Evolutionary conservation across 192 early-diverging fungal genomes (phyloP), one percentile per base, ranked within the genome.

Genomic region (Linnemannia exigua): DNA sequence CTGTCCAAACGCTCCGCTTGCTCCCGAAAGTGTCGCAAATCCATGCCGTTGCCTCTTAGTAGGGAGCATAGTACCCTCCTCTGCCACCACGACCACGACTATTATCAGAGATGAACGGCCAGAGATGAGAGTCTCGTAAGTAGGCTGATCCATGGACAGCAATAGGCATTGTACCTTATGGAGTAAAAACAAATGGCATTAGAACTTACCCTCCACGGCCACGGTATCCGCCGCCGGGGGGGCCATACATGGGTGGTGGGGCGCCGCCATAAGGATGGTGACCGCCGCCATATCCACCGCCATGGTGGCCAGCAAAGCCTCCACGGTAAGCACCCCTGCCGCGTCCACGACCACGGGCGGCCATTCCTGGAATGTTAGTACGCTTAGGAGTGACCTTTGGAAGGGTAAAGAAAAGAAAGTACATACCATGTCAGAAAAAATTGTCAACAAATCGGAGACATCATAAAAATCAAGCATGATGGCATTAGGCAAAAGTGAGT

Each of bases 301-400:
- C 85, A 72, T 91, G 84, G 81, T 88, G 87, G 5, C 88, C 89
- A 63, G 85, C 84, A 84, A 87, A 88, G 36, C 93, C 94, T 25
- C 96, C 95, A 58, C 94, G 91, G 76, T 90, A 94, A 70, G 89
- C 93, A 67, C 93, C 94, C 37, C 95, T 89, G 33, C 92, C 92
- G 1, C 95, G 91, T 22, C 96, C 96, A 72, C 95, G 90, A 36
- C 97, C 96, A 63, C 97, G 93, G 48, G 87, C 82, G 58, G 91
- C 88, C 89, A 97, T 93, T 28, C 95, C 95, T 19, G 98, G 97
- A 67, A 99, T 87, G 79, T 99, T 99, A 69, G 97, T 99, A 51
- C 98, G 95, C 88, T 99, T 99, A 20, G 96, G 90, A 50, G 94
- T 94, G 44, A 97, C 96, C 79, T 80, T 41, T 63, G 15, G 31